Evolutionary conservation across 164 flowering plant genomes (phyloP).

Genomic region (Paratinospora sagittata): DNA sequence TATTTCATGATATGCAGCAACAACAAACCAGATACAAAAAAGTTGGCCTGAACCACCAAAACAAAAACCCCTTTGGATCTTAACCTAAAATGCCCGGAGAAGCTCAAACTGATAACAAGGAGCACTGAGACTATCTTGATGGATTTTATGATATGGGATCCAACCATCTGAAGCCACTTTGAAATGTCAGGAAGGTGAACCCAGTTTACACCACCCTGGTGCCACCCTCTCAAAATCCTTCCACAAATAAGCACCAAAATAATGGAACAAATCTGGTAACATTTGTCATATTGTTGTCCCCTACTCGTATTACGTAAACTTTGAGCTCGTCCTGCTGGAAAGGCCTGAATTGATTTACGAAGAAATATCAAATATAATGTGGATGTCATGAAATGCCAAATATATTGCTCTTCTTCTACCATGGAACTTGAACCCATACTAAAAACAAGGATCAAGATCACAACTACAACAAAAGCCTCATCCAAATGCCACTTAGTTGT

Average conservation of each 20-base stretch:
- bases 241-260: conserved; percentile 60
- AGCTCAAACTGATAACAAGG: conserved; percentile 37
- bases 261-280: conserved; percentile 24
- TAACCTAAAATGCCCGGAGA: conserved; percentile 26
- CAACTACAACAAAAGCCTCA: conserved; percentile 40
- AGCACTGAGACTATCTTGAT: conserved; percentile 42
- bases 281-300: conserved; percentile 17
- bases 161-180: conserved; percentile 69
- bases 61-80: conserved; percentile 25
- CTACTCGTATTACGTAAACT: conserved; percentile 13
- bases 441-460: conserved; percentile 37
- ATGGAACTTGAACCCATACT: conserved; percentile 95
- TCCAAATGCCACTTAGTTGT: conserved; percentile 41
- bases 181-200: conserved; percentile 87
- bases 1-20: conserved; percentile 35
- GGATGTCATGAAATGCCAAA: conserved; percentile 75
- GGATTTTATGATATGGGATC: conserved; percentile 30
- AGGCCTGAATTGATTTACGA: conserved; percentile 37
- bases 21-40: conserved; percentile 38
- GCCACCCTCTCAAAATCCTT: conserved; percentile 91
- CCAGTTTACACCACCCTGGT: conserved; percentile 99
- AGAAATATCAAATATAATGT: conserved; percentile 61
- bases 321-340: conserved; percentile 13
- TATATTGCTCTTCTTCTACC: conserved; percentile 97
- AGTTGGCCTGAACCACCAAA: conserved; percentile 29